Conservation (phyloP, 225 moss, liverwort and hornwort species). For the Rhytidiadelphus loreus region DNA sequence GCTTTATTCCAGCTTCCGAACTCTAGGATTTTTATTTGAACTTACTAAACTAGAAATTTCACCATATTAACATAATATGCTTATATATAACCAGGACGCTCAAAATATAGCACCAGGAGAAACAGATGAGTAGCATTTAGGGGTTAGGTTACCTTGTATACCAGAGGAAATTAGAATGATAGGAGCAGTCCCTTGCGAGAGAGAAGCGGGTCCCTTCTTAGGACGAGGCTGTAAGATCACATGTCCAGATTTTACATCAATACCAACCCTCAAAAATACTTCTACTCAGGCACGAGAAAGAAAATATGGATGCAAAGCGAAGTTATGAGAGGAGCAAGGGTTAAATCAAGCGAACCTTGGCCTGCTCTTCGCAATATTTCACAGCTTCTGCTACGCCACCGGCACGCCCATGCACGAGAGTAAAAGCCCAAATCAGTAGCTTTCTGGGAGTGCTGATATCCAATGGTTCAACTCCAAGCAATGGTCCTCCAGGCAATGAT, state of each 20-base stretch:
- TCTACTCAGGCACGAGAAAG: neutral
- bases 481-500: constrained; percentile 27
- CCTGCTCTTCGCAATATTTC: constrained; percentile 94
- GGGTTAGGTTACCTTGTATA: constrained; percentile 16
- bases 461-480: constrained; percentile 43
- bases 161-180: constrained; percentile 4
- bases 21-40: neutral
- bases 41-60: neutral
- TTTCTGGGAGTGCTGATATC: constrained; percentile 91
- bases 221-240: constrained; percentile 42
- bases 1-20: neutral
- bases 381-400: constrained; percentile 82
- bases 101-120: neutral
- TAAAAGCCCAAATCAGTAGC: constrained; percentile 86
- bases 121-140: neutral
- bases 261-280: neutral
- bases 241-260: constrained; percentile 11
- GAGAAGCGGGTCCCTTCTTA: constrained; percentile 38
- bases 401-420: constrained; percentile 76
- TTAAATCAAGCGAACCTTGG: constrained; percentile 42
- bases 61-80: neutral
- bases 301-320: neutral
- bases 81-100: neutral
- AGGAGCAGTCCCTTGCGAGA: constrained; percentile 26
- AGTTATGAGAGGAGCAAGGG: neutral